A percentile compares a stretch with the other conserved stretches of the same genome.
Evolutionary conservation across 306 rosid species (phyloP).

Genomic region (Amphicarpaea edgeworthii): DNA sequence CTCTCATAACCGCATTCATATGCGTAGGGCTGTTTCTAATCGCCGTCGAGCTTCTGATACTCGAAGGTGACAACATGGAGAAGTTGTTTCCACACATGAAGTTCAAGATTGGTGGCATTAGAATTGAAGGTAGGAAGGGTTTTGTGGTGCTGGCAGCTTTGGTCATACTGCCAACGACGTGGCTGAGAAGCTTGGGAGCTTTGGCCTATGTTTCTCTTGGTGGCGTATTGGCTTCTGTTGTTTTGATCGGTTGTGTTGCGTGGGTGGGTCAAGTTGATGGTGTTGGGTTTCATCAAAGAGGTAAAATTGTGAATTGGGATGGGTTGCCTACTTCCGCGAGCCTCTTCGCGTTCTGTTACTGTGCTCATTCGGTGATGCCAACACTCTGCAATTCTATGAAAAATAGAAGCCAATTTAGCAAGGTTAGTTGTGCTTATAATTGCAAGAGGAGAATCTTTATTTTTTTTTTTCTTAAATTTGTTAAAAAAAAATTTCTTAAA

Average conservation of each 20-base stretch:
- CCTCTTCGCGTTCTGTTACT: conserved; percentile 64
- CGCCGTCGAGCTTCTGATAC: conserved; percentile 65
- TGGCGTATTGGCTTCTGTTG: conserved; percentile 68
- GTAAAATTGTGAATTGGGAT: conserved; percentile 32
- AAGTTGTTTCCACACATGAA: conserved; percentile 60
- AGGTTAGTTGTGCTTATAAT: conserved; percentile 46
- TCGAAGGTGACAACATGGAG: conserved; percentile 75
- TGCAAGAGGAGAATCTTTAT: too few species aligned
- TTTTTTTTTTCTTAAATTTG: too few species aligned
- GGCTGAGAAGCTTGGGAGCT: conserved; percentile 63
- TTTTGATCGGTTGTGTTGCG: conserved; percentile 54
- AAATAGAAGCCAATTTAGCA: conserved; percentile 61
- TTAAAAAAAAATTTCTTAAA: too few species aligned
- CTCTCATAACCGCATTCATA: conserved; percentile 53
- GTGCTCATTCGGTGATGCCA: conserved; percentile 79
- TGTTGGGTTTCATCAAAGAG: conserved; percentile 60
- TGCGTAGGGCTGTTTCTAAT: conserved; percentile 61
- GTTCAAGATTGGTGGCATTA: conserved; percentile 37
- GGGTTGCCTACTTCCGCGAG: conserved; percentile 62
- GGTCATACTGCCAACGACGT: conserved; percentile 69
- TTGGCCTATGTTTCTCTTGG: conserved; percentile 73
- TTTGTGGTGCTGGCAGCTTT: conserved; percentile 62
- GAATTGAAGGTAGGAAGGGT: conserved; percentile 49
- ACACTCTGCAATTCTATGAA: conserved; percentile 68
- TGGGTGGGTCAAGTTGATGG: conserved; percentile 71